Percentiles rank a stretch among this genome's conserved stretches.
These are phyloP conservation scores for Trichomonas gallinae DNA, from an alignment of 208 protist species.

Conservation along the genomic window DNA sequence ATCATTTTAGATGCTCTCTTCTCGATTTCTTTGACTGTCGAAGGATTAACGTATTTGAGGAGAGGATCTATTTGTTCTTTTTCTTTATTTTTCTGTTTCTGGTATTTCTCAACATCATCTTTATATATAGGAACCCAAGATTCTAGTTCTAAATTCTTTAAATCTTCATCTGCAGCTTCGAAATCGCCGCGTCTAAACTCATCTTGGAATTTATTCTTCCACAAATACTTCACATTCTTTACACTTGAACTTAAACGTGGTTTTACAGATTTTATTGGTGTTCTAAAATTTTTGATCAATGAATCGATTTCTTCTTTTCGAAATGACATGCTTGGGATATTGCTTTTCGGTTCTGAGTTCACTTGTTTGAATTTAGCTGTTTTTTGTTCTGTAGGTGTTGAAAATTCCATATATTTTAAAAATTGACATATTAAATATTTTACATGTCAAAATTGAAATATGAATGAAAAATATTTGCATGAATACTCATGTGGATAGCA, in stretches of 20 bases:
- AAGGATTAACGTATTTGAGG: background rate
- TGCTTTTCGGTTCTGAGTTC: no score
- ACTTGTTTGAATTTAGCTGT: no score
- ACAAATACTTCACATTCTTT: background rate
- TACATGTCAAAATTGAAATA: no score
- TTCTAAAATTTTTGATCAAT: background rate
- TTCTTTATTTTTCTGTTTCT: background rate
- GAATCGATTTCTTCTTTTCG: background rate
- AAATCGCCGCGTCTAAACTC: background rate
- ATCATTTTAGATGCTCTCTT: background rate
- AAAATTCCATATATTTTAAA: no score
- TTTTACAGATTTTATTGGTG: background rate
- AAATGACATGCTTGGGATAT: background rate
- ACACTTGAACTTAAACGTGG: background rate
- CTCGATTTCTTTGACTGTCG: background rate
- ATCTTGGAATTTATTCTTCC: background rate
- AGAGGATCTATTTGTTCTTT: background rate
- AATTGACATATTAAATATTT: no score
- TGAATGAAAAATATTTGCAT: no score
- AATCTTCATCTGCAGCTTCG: background rate
- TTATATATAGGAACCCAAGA: background rate
- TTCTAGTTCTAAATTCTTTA: background rate
- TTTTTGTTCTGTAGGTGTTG: no score
- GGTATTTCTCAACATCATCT: background rate
- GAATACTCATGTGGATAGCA: no score